Conservation (phyloP, 257 asterid genomes). For the Catharanthus roseus region DNA sequence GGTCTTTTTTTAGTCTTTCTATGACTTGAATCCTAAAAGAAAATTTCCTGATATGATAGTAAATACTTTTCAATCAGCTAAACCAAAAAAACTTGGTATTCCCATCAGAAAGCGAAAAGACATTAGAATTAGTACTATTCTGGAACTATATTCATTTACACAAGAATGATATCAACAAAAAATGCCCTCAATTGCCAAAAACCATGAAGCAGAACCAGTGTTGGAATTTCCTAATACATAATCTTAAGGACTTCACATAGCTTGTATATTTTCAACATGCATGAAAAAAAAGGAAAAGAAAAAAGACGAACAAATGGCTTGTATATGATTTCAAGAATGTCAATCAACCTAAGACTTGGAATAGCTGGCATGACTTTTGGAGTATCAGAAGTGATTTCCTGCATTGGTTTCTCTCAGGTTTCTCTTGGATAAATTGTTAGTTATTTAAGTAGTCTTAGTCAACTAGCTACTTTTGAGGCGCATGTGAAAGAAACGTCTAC, state of each 20-base stretch:
- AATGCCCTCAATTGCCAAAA: neutral
- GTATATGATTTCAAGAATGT: neutral
- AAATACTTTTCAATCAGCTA: neutral
- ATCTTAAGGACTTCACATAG: neutral
- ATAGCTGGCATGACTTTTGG: neutral
- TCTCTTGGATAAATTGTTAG: neutral
- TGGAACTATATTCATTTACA: neutral
- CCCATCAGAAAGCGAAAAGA: neutral
- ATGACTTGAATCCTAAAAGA: neutral
- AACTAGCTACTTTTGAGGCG: neutral
- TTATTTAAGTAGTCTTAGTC: neutral
- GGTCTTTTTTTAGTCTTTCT: neutral
- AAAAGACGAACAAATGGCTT: neutral
- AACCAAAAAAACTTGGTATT: neutral
- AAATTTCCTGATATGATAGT: neutral
- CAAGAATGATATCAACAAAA: too few relatives aligned
- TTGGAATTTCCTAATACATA: neutral
- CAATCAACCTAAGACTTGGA: neutral
- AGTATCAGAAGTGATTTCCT: neutral
- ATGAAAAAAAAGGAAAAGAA: neutral
- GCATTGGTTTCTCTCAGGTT: neutral
- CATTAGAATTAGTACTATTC: neutral
- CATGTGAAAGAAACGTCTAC: neutral
- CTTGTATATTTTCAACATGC: neutral
- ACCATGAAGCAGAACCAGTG: too few relatives aligned